These are phyloP conservation scores for Pythium monospermum DNA, from an alignment of 352 stramenopile species.

Conservation along the genomic window DNA sequence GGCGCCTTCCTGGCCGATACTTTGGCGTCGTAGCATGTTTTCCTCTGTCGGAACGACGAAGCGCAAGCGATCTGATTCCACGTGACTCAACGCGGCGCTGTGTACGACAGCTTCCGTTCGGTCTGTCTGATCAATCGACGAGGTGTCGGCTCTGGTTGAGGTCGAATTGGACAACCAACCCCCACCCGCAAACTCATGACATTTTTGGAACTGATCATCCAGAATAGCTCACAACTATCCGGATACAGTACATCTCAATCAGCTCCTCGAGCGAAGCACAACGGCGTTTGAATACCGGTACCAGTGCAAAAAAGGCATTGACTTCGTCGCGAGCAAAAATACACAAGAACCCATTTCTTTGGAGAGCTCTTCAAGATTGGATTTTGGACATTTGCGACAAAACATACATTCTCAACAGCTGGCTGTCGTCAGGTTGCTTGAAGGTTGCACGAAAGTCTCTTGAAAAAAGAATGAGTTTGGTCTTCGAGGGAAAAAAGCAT, in stretches of 20 bases:
- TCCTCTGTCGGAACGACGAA: background rate
- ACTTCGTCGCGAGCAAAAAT: background rate
- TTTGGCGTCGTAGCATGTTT: constrained; percentile 27
- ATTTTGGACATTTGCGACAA: constrained; percentile 4
- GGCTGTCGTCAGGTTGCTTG: background rate
- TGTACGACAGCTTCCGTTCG: background rate
- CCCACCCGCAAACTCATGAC: too few species aligned
- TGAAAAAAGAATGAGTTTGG: background rate
- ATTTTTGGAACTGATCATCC: background rate
- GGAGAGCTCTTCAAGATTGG: background rate
- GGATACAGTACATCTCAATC: background rate
- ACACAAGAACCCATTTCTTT: too few species aligned
- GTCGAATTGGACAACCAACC: too few species aligned
- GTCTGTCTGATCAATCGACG: background rate
- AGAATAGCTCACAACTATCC: background rate
- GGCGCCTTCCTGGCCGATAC: constrained; percentile 47
- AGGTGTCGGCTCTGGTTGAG: too few species aligned
- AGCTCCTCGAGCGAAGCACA: background rate
- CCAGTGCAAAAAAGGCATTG: background rate
- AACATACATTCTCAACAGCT: background rate
- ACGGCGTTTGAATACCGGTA: background rate
- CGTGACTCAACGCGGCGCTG: background rate
- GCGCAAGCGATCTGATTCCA: background rate
- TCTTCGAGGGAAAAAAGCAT: background rate
- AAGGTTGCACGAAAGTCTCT: constrained; percentile 18